These are phyloP conservation scores for Candida jianshihensis DNA, from an alignment of 805 yeast genomes.

Conservation along the genomic window DNA sequence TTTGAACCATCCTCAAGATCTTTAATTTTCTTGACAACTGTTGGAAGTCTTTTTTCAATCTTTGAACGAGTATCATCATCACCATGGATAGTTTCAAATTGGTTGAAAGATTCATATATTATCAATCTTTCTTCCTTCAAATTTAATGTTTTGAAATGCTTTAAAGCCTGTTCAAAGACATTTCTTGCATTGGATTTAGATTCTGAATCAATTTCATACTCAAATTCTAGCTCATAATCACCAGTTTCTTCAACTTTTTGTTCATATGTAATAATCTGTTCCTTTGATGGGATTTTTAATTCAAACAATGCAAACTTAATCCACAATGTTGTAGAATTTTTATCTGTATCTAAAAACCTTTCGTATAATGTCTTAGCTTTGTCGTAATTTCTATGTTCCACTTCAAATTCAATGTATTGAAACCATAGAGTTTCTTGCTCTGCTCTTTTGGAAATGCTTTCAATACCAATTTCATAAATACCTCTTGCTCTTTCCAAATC, in stretches of 20 bases:
- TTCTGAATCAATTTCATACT: slow-evolving; percentile 41
- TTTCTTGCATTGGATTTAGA: slow-evolving; percentile 46
- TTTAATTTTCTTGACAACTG: slow-evolving; percentile 38
- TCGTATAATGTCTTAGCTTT: slow-evolving; percentile 48
- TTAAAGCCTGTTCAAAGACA: slow-evolving; percentile 49
- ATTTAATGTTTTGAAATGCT: slow-evolving; percentile 30
- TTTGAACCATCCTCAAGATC: slow-evolving; percentile 37
- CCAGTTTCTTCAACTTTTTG: slow-evolving; percentile 14
- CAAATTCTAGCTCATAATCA: slow-evolving; percentile 42
- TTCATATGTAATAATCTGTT: slow-evolving; percentile 36
- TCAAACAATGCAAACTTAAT: slow-evolving; percentile 67
- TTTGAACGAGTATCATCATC: slow-evolving; percentile 26
- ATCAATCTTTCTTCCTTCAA: slow-evolving; percentile 39
- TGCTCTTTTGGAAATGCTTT: slow-evolving; percentile 11
- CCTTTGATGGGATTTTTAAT: slow-evolving; percentile 50
- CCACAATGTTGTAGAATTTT: slow-evolving; percentile 41
- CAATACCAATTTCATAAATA: slow-evolving; percentile 47
- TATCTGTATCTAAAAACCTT: slow-evolving; percentile 27
- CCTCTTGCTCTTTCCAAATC: slow-evolving; percentile 66
- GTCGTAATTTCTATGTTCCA: slow-evolving; percentile 51
- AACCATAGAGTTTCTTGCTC: slow-evolving; percentile 24
- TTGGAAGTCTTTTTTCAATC: slow-evolving; percentile 47
- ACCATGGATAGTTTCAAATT: slow-evolving; percentile 65
- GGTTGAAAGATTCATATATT: slow-evolving; percentile 53
- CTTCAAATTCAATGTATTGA: slow-evolving; percentile 49